phyloP scores from a whole-genome alignment of 106 monocot species.

The Xerophyta viscosa region DNA sequence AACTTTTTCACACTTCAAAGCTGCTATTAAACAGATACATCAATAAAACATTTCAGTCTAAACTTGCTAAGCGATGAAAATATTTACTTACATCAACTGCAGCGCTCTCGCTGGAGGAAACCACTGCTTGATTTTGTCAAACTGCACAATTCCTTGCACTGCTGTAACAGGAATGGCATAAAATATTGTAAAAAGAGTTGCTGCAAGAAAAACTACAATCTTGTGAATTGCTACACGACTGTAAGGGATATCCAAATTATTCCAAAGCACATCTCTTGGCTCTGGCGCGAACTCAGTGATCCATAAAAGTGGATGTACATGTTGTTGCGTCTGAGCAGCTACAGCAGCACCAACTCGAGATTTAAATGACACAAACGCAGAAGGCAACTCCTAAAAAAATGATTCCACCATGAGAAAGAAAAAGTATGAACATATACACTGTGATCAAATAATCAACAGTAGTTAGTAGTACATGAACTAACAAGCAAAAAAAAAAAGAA shows the following conservation, averaged over 20 bases:
- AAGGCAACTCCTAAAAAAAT: constrained; percentile 46
- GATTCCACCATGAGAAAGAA: too few relatives aligned
- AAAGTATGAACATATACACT: too few relatives aligned
- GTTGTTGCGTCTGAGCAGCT: constrained; percentile 58
- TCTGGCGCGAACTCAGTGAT: constrained; percentile 65
- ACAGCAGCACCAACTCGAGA: constrained; percentile 44
- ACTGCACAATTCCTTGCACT: constrained; percentile 71
- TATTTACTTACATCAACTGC: constrained; percentile 70
- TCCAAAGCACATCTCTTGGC: constrained; percentile 58
- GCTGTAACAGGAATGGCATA: constrained; percentile 69
- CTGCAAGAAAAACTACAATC: constrained; percentile 39
- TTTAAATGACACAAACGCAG: constrained; percentile 72
- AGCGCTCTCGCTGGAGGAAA: constrained; percentile 65
- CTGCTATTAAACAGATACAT: too few relatives aligned
- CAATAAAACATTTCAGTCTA: too few relatives aligned
- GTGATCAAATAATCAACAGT: too few relatives aligned
- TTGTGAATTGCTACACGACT: constrained; percentile 26
- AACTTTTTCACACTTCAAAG: too few relatives aligned
- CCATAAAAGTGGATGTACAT: constrained; percentile 56
- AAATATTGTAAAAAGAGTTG: constrained; percentile 49
- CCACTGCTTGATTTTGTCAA: constrained; percentile 72
- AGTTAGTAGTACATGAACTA: too few relatives aligned
- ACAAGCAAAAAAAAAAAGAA: too few relatives aligned
- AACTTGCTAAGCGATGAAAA: too few relatives aligned
- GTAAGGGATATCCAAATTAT: constrained; percentile 60